Evolutionary conservation across 176 grass and related monocot genomes (phyloP), one percentile per base, ranked within the genome.

Genomic region (Thinopyrum elongatum): DNA sequence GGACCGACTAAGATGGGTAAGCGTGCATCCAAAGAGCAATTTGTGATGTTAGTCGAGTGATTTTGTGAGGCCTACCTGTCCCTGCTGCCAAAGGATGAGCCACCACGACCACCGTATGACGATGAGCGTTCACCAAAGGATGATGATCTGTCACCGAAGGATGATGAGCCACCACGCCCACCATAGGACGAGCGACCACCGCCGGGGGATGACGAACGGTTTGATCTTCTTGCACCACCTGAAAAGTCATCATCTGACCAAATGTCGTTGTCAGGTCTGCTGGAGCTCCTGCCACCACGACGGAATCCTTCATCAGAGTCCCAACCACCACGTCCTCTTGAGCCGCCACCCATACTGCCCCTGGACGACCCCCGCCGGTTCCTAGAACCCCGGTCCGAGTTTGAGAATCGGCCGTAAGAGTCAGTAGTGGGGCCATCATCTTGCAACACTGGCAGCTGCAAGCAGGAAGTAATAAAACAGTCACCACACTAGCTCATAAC

Each of bases 401-500:
- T 96, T 35, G 92, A 91, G 83, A 99, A 99, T 9, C 92, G 86
- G 2, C 94, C 94, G 34, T 99, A 99, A 74, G 83, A 71, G 34
- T 99, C 94, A 27, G 82, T 91, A 70, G 85, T 29, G 68, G 97
- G 94, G 13, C 90, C 94, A 78, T 99, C 97, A 86, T 99, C 97
- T 94, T 96, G 97, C 61, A 99, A 89, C 14, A 85, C 87, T 38
- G 97, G 97, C 41, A 99, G 90, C 97, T 99, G 95, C 81, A 90
- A 81, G 78, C 55, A 85, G 23, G 31, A 47, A 90, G 60, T 70
- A 60, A 57, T 19, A 39, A 83, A 74, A 15, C 13, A 66, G 68
- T 90, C 63, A 87, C 65, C 27, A 53, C 77, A 79, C 23, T 42
- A 66, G n/a, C 15, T 83, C 58, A 65, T 65, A 22, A 87, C 14